These are phyloP conservation scores for Globisporangium spinosum DNA, from an alignment of 352 stramenopile genomes.

Conservation along the genomic window DNA sequence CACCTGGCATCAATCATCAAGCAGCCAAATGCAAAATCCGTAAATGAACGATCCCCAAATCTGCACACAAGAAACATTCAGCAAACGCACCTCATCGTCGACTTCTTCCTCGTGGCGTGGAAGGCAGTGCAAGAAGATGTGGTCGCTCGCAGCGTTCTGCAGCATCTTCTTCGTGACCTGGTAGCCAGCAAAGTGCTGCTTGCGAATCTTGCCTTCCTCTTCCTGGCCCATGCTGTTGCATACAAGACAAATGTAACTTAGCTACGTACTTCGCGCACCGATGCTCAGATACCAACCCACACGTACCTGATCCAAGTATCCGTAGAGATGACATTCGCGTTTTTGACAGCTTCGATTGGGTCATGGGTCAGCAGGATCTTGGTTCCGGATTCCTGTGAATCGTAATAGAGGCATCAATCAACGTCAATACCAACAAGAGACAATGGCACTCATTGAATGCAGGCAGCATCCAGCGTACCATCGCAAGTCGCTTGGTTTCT, in stretches of 20 bases:
- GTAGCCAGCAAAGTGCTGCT: conserved; percentile 95
- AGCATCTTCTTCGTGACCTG: conserved; percentile 93
- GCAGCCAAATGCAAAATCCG: background rate
- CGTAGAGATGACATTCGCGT: conserved; percentile 94
- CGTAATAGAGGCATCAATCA: background rate
- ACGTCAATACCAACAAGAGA: background rate
- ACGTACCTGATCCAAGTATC: conserved; percentile 94
- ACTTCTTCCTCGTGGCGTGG: conserved; percentile 97
- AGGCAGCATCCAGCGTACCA: conserved; percentile 16
- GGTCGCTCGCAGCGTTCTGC: conserved; percentile 81
- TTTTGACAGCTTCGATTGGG: conserved; percentile 91
- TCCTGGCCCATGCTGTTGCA: conserved; percentile 89
- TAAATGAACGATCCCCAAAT: background rate
- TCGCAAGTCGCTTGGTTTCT: conserved; percentile 86
- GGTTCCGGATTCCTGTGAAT: conserved; percentile 48
- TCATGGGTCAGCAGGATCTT: conserved; percentile 84
- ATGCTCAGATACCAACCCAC: background rate
- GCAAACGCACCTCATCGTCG: conserved; percentile 87
- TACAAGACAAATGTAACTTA: background rate
- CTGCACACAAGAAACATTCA: conserved; percentile 1
- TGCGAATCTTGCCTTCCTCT: conserved; percentile 90
- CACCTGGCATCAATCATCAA: conserved; percentile 35
- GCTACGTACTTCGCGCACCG: background rate
- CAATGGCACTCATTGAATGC: background rate
- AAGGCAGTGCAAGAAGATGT: conserved; percentile 97